phyloP scores from a whole-genome alignment of 2,329 filamentous ascomycete genomes.

The Alternaria sp. region DNA sequence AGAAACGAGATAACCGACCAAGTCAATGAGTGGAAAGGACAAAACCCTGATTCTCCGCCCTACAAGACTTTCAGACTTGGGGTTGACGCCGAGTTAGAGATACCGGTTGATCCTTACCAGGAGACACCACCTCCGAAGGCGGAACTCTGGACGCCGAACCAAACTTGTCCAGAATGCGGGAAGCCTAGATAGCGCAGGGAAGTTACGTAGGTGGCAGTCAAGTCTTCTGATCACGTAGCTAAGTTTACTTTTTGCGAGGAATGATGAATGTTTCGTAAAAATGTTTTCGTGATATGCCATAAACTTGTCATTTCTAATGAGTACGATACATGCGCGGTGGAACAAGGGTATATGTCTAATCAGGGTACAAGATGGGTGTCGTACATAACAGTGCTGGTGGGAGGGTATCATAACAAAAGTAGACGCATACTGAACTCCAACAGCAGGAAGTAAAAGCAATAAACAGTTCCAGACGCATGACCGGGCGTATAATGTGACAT shows the following conservation, averaged over 20 bases:
- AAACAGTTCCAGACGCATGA: not conserved
- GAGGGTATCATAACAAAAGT: not conserved
- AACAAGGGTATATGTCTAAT: not conserved
- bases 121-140: not conserved
- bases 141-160: not conserved
- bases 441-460: not conserved
- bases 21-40: not conserved
- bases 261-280: not conserved
- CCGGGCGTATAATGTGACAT: not conserved
- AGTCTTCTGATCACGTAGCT: not conserved
- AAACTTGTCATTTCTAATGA: not conserved
- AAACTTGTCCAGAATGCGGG: not conserved
- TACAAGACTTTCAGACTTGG: not conserved
- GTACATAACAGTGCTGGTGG: not conserved
- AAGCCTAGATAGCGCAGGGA: not conserved
- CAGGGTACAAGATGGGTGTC: not conserved
- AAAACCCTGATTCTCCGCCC: not conserved
- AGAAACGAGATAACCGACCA: not conserved
- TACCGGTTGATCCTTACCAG: not conserved
- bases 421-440: not conserved
- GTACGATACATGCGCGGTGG: not conserved
- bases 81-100: not conserved
- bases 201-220: not conserved
- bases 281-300: not conserved
- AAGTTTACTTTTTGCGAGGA: not conserved